phyloP scores from a whole-genome alignment of 345 rosid genomes.

The Brassica cretica region DNA sequence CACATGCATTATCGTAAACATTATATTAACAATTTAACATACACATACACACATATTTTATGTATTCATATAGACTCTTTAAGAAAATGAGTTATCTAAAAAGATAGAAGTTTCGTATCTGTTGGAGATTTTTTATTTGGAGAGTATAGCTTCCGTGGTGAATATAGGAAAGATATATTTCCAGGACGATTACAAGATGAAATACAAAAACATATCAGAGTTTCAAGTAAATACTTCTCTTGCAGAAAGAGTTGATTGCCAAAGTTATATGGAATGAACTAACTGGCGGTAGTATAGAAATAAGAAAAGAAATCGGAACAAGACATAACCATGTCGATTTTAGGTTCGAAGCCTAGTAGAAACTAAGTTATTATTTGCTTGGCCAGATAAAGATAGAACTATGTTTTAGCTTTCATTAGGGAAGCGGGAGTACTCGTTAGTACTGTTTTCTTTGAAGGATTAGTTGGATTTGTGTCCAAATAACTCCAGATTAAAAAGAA shows the following conservation, averaged over 20 bases:
- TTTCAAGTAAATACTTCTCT: not conserved
- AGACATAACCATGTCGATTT: too few relatives aligned
- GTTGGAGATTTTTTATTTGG: not conserved
- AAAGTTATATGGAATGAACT: not conserved
- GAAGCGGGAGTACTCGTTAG: too few relatives aligned
- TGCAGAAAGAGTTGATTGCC: not conserved
- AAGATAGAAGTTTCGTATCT: conserved; percentile 5
- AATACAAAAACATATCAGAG: not conserved
- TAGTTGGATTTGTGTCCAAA: too few relatives aligned
- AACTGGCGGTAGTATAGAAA: not conserved
- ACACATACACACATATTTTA: not conserved
- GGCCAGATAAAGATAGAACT: too few relatives aligned
- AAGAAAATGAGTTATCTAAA: not conserved
- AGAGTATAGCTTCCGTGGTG: not conserved
- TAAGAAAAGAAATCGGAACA: not conserved
- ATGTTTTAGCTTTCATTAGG: not conserved
- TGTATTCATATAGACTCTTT: conserved; percentile 6
- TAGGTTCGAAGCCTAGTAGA: too few relatives aligned
- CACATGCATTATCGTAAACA: conserved; percentile 52
- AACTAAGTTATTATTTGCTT: too few relatives aligned
- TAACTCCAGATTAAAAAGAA: too few relatives aligned
- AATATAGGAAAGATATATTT: not conserved
- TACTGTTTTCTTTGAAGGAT: too few relatives aligned
- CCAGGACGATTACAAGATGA: not conserved
- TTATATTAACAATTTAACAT: not conserved